A percentile compares a stretch with the other conserved stretches of the same genome.
phyloP scores from a whole-genome alignment of 2,329 filamentous ascomycete genomes.

The Fonsecaea pedrosoi region DNA sequence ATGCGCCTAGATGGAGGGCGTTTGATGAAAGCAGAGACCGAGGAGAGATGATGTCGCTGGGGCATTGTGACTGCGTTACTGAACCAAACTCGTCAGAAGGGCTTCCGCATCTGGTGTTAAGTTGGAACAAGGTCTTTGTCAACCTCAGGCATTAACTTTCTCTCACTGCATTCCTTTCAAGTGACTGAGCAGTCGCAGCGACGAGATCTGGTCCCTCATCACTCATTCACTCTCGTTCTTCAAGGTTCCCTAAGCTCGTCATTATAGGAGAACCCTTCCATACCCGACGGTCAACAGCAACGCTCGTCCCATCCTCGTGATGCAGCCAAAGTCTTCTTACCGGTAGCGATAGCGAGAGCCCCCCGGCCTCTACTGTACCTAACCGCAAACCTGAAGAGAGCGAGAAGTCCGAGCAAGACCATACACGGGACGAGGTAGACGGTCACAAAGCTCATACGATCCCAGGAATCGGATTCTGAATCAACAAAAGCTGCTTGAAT shows the following conservation, averaged over 20 bases:
- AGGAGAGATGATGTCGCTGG: not conserved
- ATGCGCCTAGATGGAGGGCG: not conserved
- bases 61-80: not conserved
- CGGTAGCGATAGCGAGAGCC: not conserved
- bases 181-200: not conserved
- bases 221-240: not conserved
- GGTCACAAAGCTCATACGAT: not conserved
- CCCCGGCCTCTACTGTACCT: not conserved
- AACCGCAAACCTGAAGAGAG: not conserved
- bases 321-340: not conserved
- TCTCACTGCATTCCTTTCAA: not conserved
- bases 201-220: not conserved
- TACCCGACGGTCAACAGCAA: not conserved
- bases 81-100: not conserved
- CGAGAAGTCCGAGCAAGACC: not conserved
- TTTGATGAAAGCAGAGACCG: constrained; percentile 1
- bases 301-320: not conserved
- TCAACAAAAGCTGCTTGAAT: not conserved
- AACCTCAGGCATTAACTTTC: not conserved
- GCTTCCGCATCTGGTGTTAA: not conserved
- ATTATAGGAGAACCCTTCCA: not conserved
- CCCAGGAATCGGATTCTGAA: not conserved
- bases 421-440: not conserved
- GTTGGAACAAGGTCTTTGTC: not conserved
- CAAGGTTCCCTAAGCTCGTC: not conserved